Evolutionary conservation across 352 stramenopile species (phyloP), one percentile per base, ranked within the genome.

Genomic region (Lagenidium sp.): DNA sequence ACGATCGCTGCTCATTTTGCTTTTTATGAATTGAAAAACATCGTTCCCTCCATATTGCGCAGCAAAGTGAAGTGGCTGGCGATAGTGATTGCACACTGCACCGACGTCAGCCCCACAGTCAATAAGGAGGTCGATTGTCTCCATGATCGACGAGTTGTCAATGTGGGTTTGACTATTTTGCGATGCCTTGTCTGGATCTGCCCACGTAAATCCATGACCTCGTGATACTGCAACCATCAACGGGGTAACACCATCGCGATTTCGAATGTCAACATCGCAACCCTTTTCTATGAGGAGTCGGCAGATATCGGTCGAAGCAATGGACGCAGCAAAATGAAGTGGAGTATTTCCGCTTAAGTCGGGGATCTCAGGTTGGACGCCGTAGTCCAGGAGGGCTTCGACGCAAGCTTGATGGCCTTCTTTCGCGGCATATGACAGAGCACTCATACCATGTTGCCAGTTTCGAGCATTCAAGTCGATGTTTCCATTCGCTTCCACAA

Each of bases 361-460:
- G 11, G 37, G 57, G 24, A 85, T 65, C 15, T 91, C 74, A 7
- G 61, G 55, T 41, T 87, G 59, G 1, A 76, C 79, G 12, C 79
- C 79, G 47, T 92, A 92, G 47, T 94, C 75, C 15, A 94, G 46
- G 23, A 94, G 60, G 21, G 78, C 82, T 55, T 90, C 77, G n/a
- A 89, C 76, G 2, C 84, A 73, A 28, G 84, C 69, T 4, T 44
- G 49, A 4, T 75, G 68, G 0, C 75, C 82, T 31, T 82, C 77
- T 16, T 77, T 70, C 5, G 82, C 68, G 16, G 82, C 82, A 22
- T 89, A 63, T 4, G 82, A 66, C 6, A 94, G 55, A 24, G 82
- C 79, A 26, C 72, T 74, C 65, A 86, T 82, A 6, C 82, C 82
- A 29, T 67, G 63, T 44, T 90, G 74, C 82, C 82, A 94, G 39